Evolutionary conservation across 805 yeast genomes (phyloP).

Genomic region (Ascoidea rubescens): DNA sequence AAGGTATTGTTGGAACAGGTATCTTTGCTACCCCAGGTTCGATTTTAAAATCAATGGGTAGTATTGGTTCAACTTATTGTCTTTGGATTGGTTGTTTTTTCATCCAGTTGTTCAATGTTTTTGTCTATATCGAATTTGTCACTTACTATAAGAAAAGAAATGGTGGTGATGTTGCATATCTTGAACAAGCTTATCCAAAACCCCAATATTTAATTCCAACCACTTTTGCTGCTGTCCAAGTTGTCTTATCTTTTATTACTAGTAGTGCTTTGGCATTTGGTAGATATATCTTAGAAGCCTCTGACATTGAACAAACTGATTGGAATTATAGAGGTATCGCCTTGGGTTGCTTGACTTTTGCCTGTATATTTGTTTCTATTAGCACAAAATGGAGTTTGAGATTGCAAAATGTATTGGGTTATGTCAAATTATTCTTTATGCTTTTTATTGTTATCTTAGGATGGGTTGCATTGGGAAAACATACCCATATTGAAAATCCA

Average conservation of each 20-base stretch:
- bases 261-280: constrained; percentile 26
- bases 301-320: constrained; percentile 16
- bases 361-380: constrained; percentile 14
- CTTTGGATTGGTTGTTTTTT: constrained; percentile 29
- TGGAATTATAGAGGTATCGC: constrained; percentile 26
- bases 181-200: constrained; percentile 24
- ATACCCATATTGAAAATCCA: constrained; percentile 21
- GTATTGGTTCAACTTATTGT: constrained; percentile 28
- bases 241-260: constrained; percentile 22
- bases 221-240: constrained; percentile 24
- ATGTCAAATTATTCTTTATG: constrained; percentile 21
- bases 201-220: constrained; percentile 23
- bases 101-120: constrained; percentile 23
- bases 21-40: constrained; percentile 39
- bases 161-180: constrained; percentile 25
- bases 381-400: constrained; percentile 19
- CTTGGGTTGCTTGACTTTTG: constrained; percentile 18
- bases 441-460: constrained; percentile 22
- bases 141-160: constrained; percentile 23
- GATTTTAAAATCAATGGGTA: constrained; percentile 28
- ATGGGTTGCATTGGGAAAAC: constrained; percentile 23
- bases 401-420: constrained; percentile 21
- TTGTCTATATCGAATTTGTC: constrained; percentile 27
- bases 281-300: constrained; percentile 20
- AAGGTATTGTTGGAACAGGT: constrained; percentile 47